A percentile compares a stretch with the other conserved stretches of the same genome.
Evolutionary conservation across 2,329 filamentous ascomycete species (phyloP).

Genomic region (Diaporthe vaccinii): DNA sequence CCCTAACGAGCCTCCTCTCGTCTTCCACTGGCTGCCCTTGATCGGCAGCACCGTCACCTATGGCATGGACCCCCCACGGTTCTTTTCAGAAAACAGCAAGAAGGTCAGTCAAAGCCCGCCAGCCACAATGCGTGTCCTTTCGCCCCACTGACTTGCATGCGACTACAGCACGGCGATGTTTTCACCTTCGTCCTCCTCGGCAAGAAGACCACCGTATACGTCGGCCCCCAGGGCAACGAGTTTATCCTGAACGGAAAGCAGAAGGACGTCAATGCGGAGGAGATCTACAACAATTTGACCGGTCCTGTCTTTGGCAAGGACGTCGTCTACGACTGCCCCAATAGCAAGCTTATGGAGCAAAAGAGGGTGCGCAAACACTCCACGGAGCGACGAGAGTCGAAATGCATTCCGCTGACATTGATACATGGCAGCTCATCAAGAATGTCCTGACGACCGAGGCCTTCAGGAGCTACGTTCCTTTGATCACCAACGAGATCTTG

Average conservation of each 20-base stretch:
- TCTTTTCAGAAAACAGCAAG: slow-evolving; percentile 80
- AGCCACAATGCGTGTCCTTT: background rate
- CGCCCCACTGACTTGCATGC: slow-evolving; percentile 31
- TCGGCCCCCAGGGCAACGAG: slow-evolving; percentile 66
- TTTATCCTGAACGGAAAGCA: slow-evolving; percentile 69
- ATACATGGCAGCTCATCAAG: slow-evolving; percentile 71
- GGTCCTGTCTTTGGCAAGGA: slow-evolving; percentile 78
- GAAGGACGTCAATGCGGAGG: slow-evolving; percentile 66
- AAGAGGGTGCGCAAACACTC: slow-evolving; percentile 72
- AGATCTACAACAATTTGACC: slow-evolving; percentile 65
- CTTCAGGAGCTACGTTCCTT: slow-evolving; percentile 74
- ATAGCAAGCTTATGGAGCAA: slow-evolving; percentile 89
- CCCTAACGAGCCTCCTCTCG: slow-evolving; percentile 82
- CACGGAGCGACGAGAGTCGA: background rate
- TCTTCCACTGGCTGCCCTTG: slow-evolving; percentile 86
- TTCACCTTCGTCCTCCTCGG: slow-evolving; percentile 69
- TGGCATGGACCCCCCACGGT: slow-evolving; percentile 92
- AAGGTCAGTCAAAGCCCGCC: slow-evolving; percentile 65
- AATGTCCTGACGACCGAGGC: slow-evolving; percentile 76
- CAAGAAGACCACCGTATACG: slow-evolving; percentile 62
- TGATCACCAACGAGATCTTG: slow-evolving; percentile 78
- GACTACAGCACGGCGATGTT: slow-evolving; percentile 61
- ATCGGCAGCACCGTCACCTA: slow-evolving; percentile 94
- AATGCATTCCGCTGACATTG: slow-evolving; percentile 33
- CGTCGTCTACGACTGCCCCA: slow-evolving; percentile 88